phyloP scores from a whole-genome alignment of 2,329 filamentous ascomycete genomes.

The Aspergillus latus region DNA sequence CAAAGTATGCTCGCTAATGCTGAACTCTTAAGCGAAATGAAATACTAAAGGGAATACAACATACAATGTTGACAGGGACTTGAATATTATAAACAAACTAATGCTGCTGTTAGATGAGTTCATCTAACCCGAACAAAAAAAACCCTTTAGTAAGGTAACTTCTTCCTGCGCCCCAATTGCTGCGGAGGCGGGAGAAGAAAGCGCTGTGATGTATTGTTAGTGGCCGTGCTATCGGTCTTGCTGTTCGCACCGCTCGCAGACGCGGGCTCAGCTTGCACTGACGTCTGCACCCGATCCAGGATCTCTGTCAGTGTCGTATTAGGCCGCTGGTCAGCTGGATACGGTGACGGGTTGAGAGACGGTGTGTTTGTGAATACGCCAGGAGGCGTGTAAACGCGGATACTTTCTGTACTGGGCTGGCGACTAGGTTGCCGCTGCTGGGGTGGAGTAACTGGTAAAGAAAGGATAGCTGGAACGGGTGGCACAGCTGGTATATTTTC shows the following conservation, averaged over 20 bases:
- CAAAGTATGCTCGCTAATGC: too few species aligned
- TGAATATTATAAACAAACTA: not conserved
- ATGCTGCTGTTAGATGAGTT: not conserved
- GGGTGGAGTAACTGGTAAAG: slow-evolving; percentile 24
- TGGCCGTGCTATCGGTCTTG: not conserved
- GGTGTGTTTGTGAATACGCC: slow-evolving; percentile 30
- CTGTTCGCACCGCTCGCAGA: not conserved
- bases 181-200: slow-evolving; percentile 10
- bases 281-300: slow-evolving; percentile 7
- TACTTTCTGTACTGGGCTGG: slow-evolving; percentile 45
- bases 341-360: slow-evolving; percentile 29
- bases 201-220: not conserved
- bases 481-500: slow-evolving; percentile 18
- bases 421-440: slow-evolving; percentile 23
- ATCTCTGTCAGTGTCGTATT: slow-evolving; percentile 34
- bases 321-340: slow-evolving; percentile 27
- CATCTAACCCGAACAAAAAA: not conserved
- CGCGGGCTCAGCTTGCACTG: not conserved
- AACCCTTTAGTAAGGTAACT: not conserved
- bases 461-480: slow-evolving; percentile 22
- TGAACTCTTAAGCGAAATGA: not conserved
- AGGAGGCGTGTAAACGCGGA: slow-evolving; percentile 48
- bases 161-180: not conserved
- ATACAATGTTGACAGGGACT: too few species aligned
- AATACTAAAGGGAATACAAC: not conserved